These are phyloP conservation scores for Sclerotinia glacialis DNA, from an alignment of 2,329 filamentous ascomycete species.

Conservation along the genomic window DNA sequence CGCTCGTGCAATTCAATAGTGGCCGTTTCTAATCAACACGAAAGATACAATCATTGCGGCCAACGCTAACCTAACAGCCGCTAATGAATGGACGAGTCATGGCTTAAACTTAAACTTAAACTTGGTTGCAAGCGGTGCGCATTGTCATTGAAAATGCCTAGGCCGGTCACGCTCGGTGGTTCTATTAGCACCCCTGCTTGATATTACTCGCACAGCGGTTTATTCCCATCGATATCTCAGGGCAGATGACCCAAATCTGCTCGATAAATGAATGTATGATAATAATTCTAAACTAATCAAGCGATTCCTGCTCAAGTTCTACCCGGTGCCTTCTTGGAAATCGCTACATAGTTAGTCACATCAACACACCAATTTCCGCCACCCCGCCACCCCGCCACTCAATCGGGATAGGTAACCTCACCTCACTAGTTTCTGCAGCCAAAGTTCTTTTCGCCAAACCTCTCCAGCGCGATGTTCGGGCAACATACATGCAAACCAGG, in stretches of 20 bases:
- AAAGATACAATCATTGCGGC: constrained; percentile 4
- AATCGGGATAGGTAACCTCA: not conserved
- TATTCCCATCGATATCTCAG: too few species aligned
- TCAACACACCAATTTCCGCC: not conserved
- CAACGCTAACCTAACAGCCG: constrained; percentile 8
- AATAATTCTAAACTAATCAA: too few species aligned
- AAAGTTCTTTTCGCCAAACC: not conserved
- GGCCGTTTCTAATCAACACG: constrained; percentile 14
- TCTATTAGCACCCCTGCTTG: not conserved
- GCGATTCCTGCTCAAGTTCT: not conserved
- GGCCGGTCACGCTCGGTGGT: not conserved
- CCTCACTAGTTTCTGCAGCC: not conserved
- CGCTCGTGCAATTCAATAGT: not conserved
- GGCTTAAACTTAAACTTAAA: not conserved
- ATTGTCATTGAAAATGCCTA: not conserved
- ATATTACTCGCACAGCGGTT: too few species aligned
- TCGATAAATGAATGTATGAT: too few species aligned
- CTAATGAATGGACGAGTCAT: not conserved
- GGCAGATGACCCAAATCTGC: too few species aligned
- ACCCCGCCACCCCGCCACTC: not conserved
- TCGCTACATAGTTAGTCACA: not conserved
- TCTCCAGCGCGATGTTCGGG: not conserved
- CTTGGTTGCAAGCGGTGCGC: not conserved
- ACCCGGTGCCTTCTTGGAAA: not conserved
- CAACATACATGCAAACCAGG: not conserved